These are phyloP conservation scores for Metschnikowia dekortorum DNA, from an alignment of 805 yeast species.

Conservation along the genomic window DNA sequence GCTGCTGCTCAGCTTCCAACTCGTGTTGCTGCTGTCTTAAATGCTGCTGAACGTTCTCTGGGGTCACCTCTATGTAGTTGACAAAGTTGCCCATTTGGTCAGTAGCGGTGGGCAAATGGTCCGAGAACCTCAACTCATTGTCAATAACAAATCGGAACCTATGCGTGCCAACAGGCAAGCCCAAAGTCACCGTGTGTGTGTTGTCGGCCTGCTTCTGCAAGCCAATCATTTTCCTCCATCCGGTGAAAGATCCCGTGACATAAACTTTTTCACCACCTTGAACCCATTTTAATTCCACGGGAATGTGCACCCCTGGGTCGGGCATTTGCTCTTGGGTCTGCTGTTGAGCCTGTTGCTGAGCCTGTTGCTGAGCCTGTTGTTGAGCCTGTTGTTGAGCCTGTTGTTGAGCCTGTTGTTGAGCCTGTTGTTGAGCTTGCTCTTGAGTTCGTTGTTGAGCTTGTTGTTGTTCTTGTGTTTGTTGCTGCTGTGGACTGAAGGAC, in stretches of 20 bases:
- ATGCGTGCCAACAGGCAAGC: slow-evolving; percentile 87
- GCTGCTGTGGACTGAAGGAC: not conserved
- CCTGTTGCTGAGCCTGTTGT: slow-evolving; percentile 6
- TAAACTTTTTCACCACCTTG: slow-evolving; percentile 96
- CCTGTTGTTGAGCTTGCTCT: not conserved
- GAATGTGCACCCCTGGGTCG: slow-evolving; percentile 34
- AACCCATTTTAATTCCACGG: slow-evolving; percentile 80
- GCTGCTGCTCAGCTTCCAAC: slow-evolving; percentile 19
- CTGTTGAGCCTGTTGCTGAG: slow-evolving; percentile 5
- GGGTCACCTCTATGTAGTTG: slow-evolving; percentile 75
- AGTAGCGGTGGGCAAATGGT: slow-evolving; percentile 90
- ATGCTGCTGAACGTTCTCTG: slow-evolving; percentile 32
- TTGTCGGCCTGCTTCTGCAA: slow-evolving; percentile 53
- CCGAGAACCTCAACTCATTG: slow-evolving; percentile 85
- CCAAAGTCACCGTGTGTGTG: slow-evolving; percentile 62
- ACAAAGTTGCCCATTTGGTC: slow-evolving; percentile 96
- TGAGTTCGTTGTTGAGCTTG: not conserved
- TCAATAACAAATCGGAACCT: slow-evolving; percentile 91
- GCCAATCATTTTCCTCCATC: slow-evolving; percentile 98
- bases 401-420: not conserved
- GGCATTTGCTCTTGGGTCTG: slow-evolving; percentile 10
- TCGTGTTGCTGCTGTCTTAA: slow-evolving; percentile 25
- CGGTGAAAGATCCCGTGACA: slow-evolving; percentile 96
- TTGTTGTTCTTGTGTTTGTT: not conserved
- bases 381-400: not conserved